phyloP scores from a whole-genome alignment of 495 filamentous ascomycete genomes.

The Echria macrotheca region DNA sequence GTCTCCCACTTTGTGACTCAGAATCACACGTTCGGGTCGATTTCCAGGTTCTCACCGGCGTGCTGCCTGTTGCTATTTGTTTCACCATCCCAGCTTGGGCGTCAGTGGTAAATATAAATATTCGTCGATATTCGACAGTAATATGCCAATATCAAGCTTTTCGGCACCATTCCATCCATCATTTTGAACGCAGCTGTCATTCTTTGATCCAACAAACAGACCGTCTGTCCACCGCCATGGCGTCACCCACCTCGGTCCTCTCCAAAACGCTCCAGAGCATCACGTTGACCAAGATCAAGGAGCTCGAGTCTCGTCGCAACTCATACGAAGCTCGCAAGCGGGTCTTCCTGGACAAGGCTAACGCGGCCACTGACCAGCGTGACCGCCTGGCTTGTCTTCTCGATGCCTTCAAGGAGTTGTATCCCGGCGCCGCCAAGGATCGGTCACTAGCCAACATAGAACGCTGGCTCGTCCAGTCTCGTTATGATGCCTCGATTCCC shows the following conservation, averaged over 20 bases:
- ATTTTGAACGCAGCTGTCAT: too few species aligned
- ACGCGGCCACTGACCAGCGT: constrained; percentile 22
- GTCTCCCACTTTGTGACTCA: constrained; percentile 5
- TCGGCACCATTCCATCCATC: too few species aligned
- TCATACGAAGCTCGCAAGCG: constrained; percentile 46
- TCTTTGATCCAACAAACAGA: too few species aligned
- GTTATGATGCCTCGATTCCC: constrained; percentile 32
- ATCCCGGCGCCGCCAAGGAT: constrained; percentile 20
- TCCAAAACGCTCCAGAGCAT: constrained; percentile 61
- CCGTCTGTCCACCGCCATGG: too few species aligned
- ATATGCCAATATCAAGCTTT: too few species aligned
- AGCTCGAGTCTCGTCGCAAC: constrained; percentile 54
- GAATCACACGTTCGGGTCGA: too few species aligned
- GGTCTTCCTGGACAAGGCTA: constrained; percentile 27
- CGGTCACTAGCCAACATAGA: constrained; percentile 26
- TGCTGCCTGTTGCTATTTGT: too few species aligned
- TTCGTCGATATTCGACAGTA: too few species aligned
- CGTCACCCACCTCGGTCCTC: constrained; percentile 34
- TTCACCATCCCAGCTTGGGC: too few species aligned
- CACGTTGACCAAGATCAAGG: constrained; percentile 58
- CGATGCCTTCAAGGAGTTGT: constrained; percentile 35
- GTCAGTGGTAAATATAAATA: too few species aligned
- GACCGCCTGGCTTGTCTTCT: constrained; percentile 36
- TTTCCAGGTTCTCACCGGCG: too few species aligned
- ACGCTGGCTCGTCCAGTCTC: constrained; percentile 35